These are phyloP conservation scores for Infundibulicybe gibba DNA, from an alignment of 768 basidiomycete genomes.

Conservation along the genomic window DNA sequence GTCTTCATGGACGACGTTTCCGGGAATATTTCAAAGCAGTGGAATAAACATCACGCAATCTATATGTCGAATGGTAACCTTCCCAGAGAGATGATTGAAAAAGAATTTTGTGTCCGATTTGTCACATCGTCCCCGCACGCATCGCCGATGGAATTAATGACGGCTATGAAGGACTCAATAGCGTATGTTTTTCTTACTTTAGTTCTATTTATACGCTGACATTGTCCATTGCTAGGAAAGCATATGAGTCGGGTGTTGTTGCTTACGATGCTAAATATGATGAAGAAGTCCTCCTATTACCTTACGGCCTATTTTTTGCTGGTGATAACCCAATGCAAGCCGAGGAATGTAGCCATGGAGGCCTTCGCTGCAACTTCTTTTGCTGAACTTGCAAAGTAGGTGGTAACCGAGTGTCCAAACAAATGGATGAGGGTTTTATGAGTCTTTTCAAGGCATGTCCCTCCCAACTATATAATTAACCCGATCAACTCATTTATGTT, in stretches of 20 bases:
- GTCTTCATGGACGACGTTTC: slow-evolving; percentile 27
- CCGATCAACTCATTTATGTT: not conserved
- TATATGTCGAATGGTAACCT: slow-evolving; percentile 29
- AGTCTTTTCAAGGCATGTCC: slow-evolving; percentile 13
- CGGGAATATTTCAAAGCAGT: slow-evolving; percentile 30
- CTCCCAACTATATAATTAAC: not conserved
- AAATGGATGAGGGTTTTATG: slow-evolving; percentile 19
- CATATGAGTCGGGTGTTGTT: slow-evolving; percentile 6
- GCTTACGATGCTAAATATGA: slow-evolving; percentile 17
- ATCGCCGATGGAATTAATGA: slow-evolving; percentile 26
- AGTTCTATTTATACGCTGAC: not conserved
- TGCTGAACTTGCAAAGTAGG: slow-evolving; percentile 28
- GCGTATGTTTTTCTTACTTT: slow-evolving; percentile 9
- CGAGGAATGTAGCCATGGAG: slow-evolving; percentile 27
- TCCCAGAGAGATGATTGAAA: slow-evolving; percentile 22
- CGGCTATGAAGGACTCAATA: slow-evolving; percentile 21
- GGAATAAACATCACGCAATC: slow-evolving; percentile 2
- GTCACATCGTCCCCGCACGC: slow-evolving; percentile 28
- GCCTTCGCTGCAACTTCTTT: slow-evolving; percentile 24
- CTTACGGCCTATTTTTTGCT: slow-evolving; percentile 14
- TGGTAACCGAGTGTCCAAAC: slow-evolving; percentile 17
- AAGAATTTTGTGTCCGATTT: slow-evolving; percentile 24
- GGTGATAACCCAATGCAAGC: slow-evolving; percentile 35
- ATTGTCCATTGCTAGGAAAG: slow-evolving; percentile 5
- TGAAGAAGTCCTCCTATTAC: slow-evolving; percentile 18